These are phyloP conservation scores for Heliosperma pusillum DNA, from an alignment of 148 eudicot species.

Conservation along the genomic window DNA sequence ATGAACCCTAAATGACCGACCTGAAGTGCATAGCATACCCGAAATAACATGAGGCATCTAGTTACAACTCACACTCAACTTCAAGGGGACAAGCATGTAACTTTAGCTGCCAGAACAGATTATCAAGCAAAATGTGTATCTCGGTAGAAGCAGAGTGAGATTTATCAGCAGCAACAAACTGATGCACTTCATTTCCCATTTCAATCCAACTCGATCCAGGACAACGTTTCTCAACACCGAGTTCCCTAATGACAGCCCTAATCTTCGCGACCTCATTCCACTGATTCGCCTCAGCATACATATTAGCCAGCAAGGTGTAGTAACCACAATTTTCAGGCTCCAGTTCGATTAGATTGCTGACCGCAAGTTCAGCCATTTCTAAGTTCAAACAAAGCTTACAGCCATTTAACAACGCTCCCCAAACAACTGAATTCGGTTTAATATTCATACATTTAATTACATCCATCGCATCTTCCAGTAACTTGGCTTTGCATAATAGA, in stretches of 20 bases:
- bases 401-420: conserved; percentile 45
- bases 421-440: conserved; percentile 37
- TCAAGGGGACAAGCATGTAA: neutral
- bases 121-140: conserved; percentile 27
- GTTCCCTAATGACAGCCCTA: conserved; percentile 31
- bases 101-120: conserved; percentile 31
- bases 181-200: conserved; percentile 34
- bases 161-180: conserved; percentile 38
- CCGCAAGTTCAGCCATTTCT: conserved; percentile 37
- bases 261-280: conserved; percentile 35
- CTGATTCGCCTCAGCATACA: conserved; percentile 38
- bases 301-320: conserved; percentile 27
- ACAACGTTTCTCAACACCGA: conserved; percentile 33
- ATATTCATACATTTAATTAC: conserved; percentile 29
- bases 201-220: conserved; percentile 53
- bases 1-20: too few relatives aligned
- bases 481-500: conserved; percentile 39
- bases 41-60: too few relatives aligned
- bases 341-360: conserved; percentile 32
- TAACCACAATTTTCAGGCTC: conserved; percentile 44
- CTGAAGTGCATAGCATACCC: too few relatives aligned
- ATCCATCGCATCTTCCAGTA: conserved; percentile 33
- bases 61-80: neutral
- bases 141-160: conserved; percentile 31
- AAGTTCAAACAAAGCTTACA: conserved; percentile 33